Base-by-base conservation (phyloP, 225 moss, liverwort and hornwort genomes). In the Physcomitrellopsis africana region DNA sequence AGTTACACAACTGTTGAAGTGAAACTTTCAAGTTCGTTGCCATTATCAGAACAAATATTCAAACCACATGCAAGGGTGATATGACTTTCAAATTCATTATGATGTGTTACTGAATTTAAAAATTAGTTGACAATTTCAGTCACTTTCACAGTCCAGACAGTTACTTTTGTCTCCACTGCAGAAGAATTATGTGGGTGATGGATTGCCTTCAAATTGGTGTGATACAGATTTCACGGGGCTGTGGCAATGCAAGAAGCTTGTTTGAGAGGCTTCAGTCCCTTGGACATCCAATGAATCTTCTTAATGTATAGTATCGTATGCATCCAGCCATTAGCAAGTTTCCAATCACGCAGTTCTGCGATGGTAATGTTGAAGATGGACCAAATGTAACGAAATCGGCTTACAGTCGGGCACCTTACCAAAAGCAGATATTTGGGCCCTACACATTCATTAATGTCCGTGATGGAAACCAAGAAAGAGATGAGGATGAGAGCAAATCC, bases 231-330 rank as follows among this genome's bases (percentile, higher is more conserved):
- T 63, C 80, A 64, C 56, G 24, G 51, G 49, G n/a, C 64, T 80
- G 75, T 51, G 81, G 71, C 52, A 87, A 81, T 64, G 83, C 67
- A 26, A 84, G 87, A 71, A 87, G 90, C 70, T 62, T 90, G 49
- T 90, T 90, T 70, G 85, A 83, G 58, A 83, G 90, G 37, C 79
- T 90, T 17, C 90, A 87, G 29, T 52, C 48, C 10, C 29, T 83
- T 24, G 74, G 80, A 9, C 87, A 87, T 69, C 81, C 81, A 6
- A 69, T 67, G 37, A 79, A 83, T 37, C 45, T 90, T 27, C 74
- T 90, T 0, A 72, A 85, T 72, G 69, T 84, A 8, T 87, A 90
- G 59, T 87, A 87, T 63, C 78, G 90, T 12, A 90, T 90, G 90
- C 90, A 90, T 58, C 87, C 90, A 11, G 76, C 53, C 8, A 87